These are phyloP conservation scores for Tinospora cordifolia DNA, from an alignment of 164 flowering plant species.

Conservation along the genomic window DNA sequence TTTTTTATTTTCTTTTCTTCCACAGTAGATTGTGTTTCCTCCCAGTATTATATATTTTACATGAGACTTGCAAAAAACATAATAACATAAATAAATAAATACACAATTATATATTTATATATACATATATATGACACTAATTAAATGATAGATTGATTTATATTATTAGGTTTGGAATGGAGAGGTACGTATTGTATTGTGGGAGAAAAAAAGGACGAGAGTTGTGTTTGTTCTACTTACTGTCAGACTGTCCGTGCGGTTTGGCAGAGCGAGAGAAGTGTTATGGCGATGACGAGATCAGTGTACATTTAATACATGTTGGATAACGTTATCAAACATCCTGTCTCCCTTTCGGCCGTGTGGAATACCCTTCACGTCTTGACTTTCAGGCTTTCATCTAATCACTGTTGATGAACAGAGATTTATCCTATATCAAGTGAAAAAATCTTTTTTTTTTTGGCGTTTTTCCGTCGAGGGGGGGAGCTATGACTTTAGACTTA, in stretches of 20 bases:
- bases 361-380: not conserved
- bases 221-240: conserved; percentile 6
- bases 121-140: too few relatives aligned
- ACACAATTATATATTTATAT: too few relatives aligned
- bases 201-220: not conserved
- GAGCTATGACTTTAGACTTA: too few relatives aligned
- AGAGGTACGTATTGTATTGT: not conserved
- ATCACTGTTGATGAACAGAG: too few relatives aligned
- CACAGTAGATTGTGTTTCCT: not conserved
- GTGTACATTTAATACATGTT: not conserved
- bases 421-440: too few relatives aligned
- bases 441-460: too few relatives aligned
- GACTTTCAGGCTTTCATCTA: too few relatives aligned
- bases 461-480: too few relatives aligned
- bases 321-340: not conserved
- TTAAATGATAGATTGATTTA: too few relatives aligned
- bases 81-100: too few relatives aligned
- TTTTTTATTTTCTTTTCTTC: not conserved
- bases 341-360: not conserved
- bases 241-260: conserved; percentile 10
- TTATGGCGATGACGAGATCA: not conserved
- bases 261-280: not conserved
- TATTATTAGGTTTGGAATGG: not conserved
- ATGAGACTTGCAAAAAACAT: too few relatives aligned
- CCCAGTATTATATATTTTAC: too few relatives aligned